A percentile compares a stretch with the other conserved stretches of the same genome.
phyloP scores from a whole-genome alignment of 176 grass and related monocot genomes.

The Phyllostachys edulis region DNA sequence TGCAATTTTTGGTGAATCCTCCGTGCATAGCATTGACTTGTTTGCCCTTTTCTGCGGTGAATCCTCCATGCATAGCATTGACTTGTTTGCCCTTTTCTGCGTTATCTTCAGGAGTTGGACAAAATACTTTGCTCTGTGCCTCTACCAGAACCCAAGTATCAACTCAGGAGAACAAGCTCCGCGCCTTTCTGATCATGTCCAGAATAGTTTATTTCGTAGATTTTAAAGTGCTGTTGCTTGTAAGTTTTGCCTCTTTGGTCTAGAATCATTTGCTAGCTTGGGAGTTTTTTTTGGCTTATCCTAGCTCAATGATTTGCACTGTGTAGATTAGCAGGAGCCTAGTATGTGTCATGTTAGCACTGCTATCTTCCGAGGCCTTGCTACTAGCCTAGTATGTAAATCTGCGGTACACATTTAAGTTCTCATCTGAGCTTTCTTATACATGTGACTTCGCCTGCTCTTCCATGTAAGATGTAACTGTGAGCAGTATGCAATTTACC shows the following conservation, averaged over 20 bases:
- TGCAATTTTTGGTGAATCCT: not conserved
- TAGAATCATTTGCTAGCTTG: slow-evolving; percentile 47
- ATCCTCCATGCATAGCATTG: not conserved
- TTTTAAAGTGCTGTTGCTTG: slow-evolving; percentile 30
- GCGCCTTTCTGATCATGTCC: slow-evolving; percentile 52
- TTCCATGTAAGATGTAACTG: not conserved
- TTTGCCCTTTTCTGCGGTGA: not conserved
- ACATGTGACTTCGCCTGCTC: slow-evolving; percentile 25
- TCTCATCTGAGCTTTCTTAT: slow-evolving; percentile 32
- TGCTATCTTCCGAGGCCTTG: slow-evolving; percentile 34
- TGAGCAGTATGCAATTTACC: not conserved
- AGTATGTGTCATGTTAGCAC: slow-evolving; percentile 27
- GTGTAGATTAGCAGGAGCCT: slow-evolving; percentile 41
- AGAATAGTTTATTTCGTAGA: slow-evolving; percentile 53
- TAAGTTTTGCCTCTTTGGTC: slow-evolving; percentile 38
- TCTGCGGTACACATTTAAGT: slow-evolving; percentile 28
- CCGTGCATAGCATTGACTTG: not conserved
- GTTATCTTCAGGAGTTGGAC: slow-evolving; percentile 65
- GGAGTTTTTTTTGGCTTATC: slow-evolving; percentile 29
- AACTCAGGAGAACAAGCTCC: slow-evolving; percentile 84
- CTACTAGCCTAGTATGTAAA: slow-evolving; percentile 44
- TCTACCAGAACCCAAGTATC: slow-evolving; percentile 64
- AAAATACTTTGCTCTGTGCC: slow-evolving; percentile 55
- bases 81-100: not conserved
- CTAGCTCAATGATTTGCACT: slow-evolving; percentile 26